Conservation (phyloP, 2,329 filamentous ascomycete species). For the Fusarium graminum region DNA sequence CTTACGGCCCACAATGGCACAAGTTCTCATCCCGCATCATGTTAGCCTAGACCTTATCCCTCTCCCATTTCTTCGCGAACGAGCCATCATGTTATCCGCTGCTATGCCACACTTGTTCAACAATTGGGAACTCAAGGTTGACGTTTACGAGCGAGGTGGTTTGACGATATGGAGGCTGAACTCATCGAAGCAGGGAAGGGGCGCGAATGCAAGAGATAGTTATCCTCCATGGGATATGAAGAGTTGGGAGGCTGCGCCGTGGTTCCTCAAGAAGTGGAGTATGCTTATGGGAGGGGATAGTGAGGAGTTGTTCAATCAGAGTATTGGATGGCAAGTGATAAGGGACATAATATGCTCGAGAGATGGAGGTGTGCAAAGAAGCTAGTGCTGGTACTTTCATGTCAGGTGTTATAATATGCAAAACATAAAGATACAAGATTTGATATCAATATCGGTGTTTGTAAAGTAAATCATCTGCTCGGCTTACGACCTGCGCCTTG, state of each 20-base stretch:
- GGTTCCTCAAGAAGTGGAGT: constrained; percentile 50
- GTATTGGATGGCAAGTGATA: constrained; percentile 40
- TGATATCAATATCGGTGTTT: no score
- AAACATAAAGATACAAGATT: no score
- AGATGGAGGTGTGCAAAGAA: not conserved
- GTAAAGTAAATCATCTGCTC: no score
- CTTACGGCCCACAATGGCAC: constrained; percentile 45
- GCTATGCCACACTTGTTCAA: constrained; percentile 42
- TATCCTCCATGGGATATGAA: constrained; percentile 49
- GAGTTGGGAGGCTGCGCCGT: constrained; percentile 49
- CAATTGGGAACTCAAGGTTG: constrained; percentile 46
- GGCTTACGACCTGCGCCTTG: no score
- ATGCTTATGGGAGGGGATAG: constrained; percentile 38
- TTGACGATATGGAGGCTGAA: constrained; percentile 38
- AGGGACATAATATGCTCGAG: constrained; percentile 29
- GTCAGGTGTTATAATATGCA: no score
- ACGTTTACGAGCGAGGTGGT: constrained; percentile 44
- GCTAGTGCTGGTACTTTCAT: not conserved
- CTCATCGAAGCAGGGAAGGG: not conserved
- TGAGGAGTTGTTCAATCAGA: constrained; percentile 40
- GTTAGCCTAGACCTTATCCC: constrained; percentile 47
- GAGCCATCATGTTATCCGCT: constrained; percentile 46
- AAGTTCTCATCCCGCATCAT: constrained; percentile 48
- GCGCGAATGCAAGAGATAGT: accelerated
- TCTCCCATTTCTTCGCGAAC: constrained; percentile 44